Evolutionary conservation across 2,329 filamentous ascomycete species (phyloP).

Genomic region (Gnomoniopsis smithogilvyi): DNA sequence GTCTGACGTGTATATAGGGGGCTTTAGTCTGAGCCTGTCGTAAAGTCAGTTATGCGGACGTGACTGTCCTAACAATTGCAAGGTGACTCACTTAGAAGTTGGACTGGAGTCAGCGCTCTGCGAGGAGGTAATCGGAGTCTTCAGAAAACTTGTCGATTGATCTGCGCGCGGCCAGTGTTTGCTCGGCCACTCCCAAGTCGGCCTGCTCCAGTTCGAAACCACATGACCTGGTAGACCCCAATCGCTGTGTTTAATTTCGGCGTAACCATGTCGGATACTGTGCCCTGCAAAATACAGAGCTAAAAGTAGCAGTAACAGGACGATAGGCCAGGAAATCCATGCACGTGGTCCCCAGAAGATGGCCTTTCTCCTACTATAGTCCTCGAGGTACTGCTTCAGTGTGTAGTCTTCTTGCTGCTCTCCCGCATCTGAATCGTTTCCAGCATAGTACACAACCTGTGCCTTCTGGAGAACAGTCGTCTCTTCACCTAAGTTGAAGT

Average conservation of each 20-base stretch:
- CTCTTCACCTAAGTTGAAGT: slow-evolving; percentile 20
- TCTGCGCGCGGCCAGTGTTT: too few relatives aligned
- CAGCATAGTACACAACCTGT: slow-evolving; percentile 28
- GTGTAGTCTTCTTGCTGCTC: slow-evolving; percentile 13
- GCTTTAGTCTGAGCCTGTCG: too few relatives aligned
- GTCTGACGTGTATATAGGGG: too few relatives aligned
- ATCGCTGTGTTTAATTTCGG: background rate
- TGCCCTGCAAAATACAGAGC: background rate
- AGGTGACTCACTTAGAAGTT: too few relatives aligned
- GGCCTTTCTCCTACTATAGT: background rate
- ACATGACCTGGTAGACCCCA: background rate
- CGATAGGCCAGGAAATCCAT: background rate
- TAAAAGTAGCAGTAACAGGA: background rate
- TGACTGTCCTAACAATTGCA: too few relatives aligned
- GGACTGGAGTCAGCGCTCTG: too few relatives aligned
- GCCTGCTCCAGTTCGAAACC: background rate
- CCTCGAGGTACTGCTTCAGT: slow-evolving; percentile 8
- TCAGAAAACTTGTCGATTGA: too few relatives aligned
- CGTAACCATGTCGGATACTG: background rate
- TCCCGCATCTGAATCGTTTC: slow-evolving; percentile 19
- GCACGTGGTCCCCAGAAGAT: background rate
- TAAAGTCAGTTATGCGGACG: too few relatives aligned
- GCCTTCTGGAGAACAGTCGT: slow-evolving; percentile 23
- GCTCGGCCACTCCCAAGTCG: too few relatives aligned
- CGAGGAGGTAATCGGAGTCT: too few relatives aligned